These are phyloP conservation scores for Pilatotrama ljubarskyi DNA, from an alignment of 768 basidiomycete genomes.

Conservation along the genomic window DNA sequence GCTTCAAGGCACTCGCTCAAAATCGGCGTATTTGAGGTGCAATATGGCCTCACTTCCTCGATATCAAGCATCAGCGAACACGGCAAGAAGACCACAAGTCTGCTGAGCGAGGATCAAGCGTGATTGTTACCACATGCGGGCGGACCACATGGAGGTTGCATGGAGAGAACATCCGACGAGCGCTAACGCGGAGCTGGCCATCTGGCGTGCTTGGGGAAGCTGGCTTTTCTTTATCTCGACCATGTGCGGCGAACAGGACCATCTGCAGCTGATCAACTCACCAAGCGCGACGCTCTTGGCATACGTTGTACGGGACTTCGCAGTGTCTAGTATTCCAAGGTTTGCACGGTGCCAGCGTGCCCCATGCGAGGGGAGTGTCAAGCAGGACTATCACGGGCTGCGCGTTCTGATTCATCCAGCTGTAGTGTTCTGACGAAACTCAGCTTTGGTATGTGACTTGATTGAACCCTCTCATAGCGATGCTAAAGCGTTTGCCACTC, in stretches of 20 bases:
- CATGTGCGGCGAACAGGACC: background rate
- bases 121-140: background rate
- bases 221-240: slow-evolving; percentile 1
- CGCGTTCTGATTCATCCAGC: too few species aligned
- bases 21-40: background rate
- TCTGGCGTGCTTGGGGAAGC: background rate
- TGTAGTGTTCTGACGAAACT: too few species aligned
- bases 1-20: too few species aligned
- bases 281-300: background rate
- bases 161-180: background rate
- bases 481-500: too few species aligned
- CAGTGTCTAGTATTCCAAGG: background rate
- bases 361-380: too few species aligned
- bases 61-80: background rate
- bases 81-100: background rate
- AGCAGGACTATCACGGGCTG: too few species aligned
- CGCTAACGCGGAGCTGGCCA: slow-evolving; percentile 1
- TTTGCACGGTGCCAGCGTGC: too few species aligned
- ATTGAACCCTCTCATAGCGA: too few species aligned
- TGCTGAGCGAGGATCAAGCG: background rate
- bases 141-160: slow-evolving; percentile 9
- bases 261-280: slow-evolving; percentile 5
- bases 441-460: too few species aligned
- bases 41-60: background rate
- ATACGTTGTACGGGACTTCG: background rate